Evolutionary conservation across 2,329 filamentous ascomycete genomes (phyloP), one percentile per base, ranked within the genome.

Genomic region (Xylaria sp.): DNA sequence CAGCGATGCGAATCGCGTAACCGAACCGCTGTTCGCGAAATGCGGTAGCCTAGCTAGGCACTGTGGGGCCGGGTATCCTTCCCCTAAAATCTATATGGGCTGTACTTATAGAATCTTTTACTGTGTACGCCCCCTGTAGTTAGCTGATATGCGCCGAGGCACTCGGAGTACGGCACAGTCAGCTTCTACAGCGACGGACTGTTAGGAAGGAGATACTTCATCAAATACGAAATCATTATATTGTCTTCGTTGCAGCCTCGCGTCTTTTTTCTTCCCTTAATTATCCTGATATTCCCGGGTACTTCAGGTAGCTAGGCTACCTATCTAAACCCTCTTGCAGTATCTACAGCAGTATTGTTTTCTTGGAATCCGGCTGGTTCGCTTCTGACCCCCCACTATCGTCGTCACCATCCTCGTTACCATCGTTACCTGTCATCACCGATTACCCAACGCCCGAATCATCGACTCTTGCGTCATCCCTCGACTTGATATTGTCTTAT

Each of bases 311-410:
- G 47, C n/a, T 48, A 48, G n/a, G n/a, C 47, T 48, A 48, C n/a
- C 5, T 48, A 48, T 24, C 47, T 24, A 19, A 4, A 21, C 19
- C n/a, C 47, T 24, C 5, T 48, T 24, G 19, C 19, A 48, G 6
- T 21, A 48, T 42, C 11, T 42, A 42, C 4, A 17, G 39, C 39
- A 42, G 39, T 14, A 42, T 42, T 42, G 12, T 42, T 17, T 36
- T 42, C 14, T 48, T 21, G 47, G 47, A 21, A 24, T 24, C 47
- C 21, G 47, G n/a, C 47, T 21, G 47, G n/a, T 21, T 48, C 47
- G n/a, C n/a, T 19, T 48, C 47, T 48, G 6, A 48, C n/a, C 47
- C n/a, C 47, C 47, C n/a, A 48, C 47, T 21, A 17, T 48, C 47
- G 11, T 48, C 17, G 17, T 21, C 47, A 48, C 47, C 47, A 48